These are phyloP conservation scores for Cyclotella choctawhatcheeana DNA, from an alignment of 108 stramenopile genomes.

Conservation along the genomic window DNA sequence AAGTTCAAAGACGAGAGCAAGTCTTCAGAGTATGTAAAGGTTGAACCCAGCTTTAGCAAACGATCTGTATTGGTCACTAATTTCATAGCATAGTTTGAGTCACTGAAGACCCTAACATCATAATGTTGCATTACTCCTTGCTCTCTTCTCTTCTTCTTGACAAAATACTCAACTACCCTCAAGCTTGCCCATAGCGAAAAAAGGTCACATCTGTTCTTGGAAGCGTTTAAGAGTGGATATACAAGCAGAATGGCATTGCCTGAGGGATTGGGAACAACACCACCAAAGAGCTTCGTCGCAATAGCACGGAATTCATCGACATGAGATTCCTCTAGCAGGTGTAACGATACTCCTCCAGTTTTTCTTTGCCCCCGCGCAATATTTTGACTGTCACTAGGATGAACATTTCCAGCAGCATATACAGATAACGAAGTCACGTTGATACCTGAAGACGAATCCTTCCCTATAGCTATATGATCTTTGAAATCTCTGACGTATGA, in stretches of 20 bases:
- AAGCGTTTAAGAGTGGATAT: slow-evolving; percentile 53
- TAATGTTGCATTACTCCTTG: slow-evolving; percentile 14
- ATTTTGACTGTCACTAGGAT: slow-evolving; percentile 42
- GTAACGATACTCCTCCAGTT: slow-evolving; percentile 51
- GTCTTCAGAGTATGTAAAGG: slow-evolving; percentile 20
- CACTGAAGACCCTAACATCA: slow-evolving; percentile 49
- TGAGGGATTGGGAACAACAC: neutral
- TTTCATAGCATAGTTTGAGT: slow-evolving; percentile 59
- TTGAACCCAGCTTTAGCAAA: slow-evolving; percentile 43
- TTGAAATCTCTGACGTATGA: slow-evolving; percentile 6
- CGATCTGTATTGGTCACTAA: slow-evolving; percentile 32
- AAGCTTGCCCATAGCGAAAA: slow-evolving; percentile 53
- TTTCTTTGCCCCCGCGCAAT: slow-evolving; percentile 37
- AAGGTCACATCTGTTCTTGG: slow-evolving; percentile 53
- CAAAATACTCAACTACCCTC: slow-evolving; percentile 38
- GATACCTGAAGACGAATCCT: neutral
- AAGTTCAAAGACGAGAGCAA: slow-evolving; percentile 34
- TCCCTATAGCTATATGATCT: neutral
- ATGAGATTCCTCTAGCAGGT: slow-evolving; percentile 25
- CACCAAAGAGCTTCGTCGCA: slow-evolving; percentile 4
- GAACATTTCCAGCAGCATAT: slow-evolving; percentile 40
- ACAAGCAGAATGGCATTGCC: slow-evolving; percentile 21
- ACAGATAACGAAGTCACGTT: slow-evolving; percentile 19
- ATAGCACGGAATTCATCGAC: slow-evolving; percentile 6
- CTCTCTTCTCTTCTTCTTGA: slow-evolving; percentile 16